These are phyloP conservation scores for Rhynchosporium secalis DNA, from an alignment of 2,329 filamentous ascomycete species.

Conservation along the genomic window DNA sequence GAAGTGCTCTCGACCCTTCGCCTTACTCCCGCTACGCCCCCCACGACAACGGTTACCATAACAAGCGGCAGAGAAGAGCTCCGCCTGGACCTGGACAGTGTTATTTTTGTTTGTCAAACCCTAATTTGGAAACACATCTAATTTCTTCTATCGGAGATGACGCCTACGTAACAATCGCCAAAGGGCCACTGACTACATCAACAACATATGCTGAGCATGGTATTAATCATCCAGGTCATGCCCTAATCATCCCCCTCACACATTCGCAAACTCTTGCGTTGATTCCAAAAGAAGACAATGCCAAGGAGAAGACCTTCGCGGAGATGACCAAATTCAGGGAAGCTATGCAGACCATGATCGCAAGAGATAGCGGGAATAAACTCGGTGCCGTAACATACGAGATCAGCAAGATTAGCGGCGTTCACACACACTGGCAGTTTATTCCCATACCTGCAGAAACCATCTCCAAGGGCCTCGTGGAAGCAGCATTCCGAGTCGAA, in stretches of 20 bases:
- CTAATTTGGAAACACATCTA: conserved; percentile 80
- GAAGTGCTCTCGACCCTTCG: conserved; percentile 46
- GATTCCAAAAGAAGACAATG: conserved; percentile 59
- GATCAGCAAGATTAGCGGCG: conserved; percentile 76
- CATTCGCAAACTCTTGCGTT: conserved; percentile 74
- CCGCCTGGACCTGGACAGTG: conserved; percentile 73
- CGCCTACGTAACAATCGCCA: conserved; percentile 85
- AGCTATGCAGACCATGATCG: conserved; percentile 77
- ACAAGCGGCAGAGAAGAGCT: conserved; percentile 48
- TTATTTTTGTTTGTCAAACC: conserved; percentile 94
- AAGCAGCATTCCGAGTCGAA: conserved; percentile 85
- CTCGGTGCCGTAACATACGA: conserved; percentile 91
- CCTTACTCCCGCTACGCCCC: conserved; percentile 57
- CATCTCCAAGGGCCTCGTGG: conserved; percentile 72
- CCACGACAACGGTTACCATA: conserved; percentile 43
- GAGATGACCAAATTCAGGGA: conserved; percentile 85
- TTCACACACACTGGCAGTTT: conserved; percentile 94
- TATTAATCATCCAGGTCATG: conserved; percentile 77
- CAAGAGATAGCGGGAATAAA: conserved; percentile 51
- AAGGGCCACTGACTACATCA: conserved; percentile 77
- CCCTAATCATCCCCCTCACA: conserved; percentile 85
- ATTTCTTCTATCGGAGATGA: conserved; percentile 87
- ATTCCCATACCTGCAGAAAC: conserved; percentile 71
- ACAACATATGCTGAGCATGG: conserved; percentile 64
- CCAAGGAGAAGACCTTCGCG: conserved; percentile 57